Evolutionary conservation across 2,329 filamentous ascomycete species (phyloP).

Genomic region (Phyllosticta ampelicida): DNA sequence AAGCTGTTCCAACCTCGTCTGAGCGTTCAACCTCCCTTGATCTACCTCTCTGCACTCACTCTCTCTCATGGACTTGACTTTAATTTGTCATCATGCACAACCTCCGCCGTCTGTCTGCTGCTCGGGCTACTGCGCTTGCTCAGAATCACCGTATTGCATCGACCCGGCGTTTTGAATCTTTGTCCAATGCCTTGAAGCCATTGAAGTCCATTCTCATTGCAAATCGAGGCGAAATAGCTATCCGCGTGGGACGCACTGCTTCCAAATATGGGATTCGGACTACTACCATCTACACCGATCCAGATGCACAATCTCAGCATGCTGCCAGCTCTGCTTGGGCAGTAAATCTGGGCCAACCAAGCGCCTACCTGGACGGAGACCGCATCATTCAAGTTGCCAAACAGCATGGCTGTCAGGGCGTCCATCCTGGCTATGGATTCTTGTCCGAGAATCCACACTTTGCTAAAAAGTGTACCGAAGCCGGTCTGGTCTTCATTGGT

Average conservation of each 20-base stretch:
- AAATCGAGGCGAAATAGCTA: constrained; percentile 91
- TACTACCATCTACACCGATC: constrained; percentile 89
- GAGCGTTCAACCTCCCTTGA: neutral
- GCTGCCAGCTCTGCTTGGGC: constrained; percentile 74
- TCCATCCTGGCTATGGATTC: constrained; percentile 94
- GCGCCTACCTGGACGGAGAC: constrained; percentile 86
- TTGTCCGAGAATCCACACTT: constrained; percentile 89
- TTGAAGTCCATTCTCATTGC: constrained; percentile 80
- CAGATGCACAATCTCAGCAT: constrained; percentile 80
- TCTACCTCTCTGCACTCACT: neutral
- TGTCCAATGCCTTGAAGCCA: neutral
- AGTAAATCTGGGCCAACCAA: constrained; percentile 70
- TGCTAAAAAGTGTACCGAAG: constrained; percentile 75
- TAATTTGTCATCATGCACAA: neutral
- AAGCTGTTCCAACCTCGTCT: neutral
- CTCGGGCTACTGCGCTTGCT: neutral
- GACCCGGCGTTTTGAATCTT: neutral
- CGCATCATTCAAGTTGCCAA: constrained; percentile 84
- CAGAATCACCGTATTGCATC: neutral
- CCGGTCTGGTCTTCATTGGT: constrained; percentile 88
- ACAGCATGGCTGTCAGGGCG: constrained; percentile 73
- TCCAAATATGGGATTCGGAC: constrained; percentile 81
- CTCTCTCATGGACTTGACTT: neutral
- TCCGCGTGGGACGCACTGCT: constrained; percentile 84
- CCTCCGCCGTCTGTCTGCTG: neutral